These are phyloP conservation scores for Laburnicola sp. DNA, from an alignment of 2,329 filamentous ascomycete species.

Conservation along the genomic window DNA sequence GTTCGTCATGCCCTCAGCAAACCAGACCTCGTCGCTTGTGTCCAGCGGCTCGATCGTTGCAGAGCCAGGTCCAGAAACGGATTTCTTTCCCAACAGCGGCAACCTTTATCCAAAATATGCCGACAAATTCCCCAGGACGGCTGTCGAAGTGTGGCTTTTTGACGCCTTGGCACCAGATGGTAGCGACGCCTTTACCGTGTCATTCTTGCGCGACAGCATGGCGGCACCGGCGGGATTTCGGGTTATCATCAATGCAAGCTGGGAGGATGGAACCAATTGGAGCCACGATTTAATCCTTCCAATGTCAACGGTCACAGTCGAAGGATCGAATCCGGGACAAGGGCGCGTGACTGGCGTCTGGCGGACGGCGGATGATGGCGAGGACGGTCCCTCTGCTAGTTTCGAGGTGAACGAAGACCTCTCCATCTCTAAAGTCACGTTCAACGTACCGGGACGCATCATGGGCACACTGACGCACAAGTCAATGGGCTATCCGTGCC, in stretches of 20 bases:
- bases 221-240: constrained; percentile 6
- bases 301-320: constrained; percentile 3
- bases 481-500: constrained; percentile 2
- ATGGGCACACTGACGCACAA: constrained; percentile 7
- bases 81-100: constrained; percentile 8
- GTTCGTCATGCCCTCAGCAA: constrained; percentile 3
- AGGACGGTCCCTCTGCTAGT: not conserved
- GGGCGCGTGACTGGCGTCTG: constrained; percentile 5
- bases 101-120: constrained; percentile 10
- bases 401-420: constrained; percentile 9
- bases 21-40: constrained; percentile 4
- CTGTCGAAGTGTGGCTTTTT: constrained; percentile 11
- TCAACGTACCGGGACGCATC: constrained; percentile 9
- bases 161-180: constrained; percentile 6
- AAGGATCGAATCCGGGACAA: not conserved
- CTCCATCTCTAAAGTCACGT: constrained; percentile 6
- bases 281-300: constrained; percentile 5
- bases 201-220: constrained; percentile 5
- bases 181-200: constrained; percentile 9
- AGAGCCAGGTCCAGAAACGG: constrained; percentile 4
- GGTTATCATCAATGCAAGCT: constrained; percentile 7
- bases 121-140: constrained; percentile 7
- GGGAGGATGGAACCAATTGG: constrained; percentile 8
- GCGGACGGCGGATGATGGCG: not conserved
- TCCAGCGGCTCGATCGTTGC: constrained; percentile 5